phyloP scores from a whole-genome alignment of 208 protist genomes.

The Acanthamoeba sp. region DNA sequence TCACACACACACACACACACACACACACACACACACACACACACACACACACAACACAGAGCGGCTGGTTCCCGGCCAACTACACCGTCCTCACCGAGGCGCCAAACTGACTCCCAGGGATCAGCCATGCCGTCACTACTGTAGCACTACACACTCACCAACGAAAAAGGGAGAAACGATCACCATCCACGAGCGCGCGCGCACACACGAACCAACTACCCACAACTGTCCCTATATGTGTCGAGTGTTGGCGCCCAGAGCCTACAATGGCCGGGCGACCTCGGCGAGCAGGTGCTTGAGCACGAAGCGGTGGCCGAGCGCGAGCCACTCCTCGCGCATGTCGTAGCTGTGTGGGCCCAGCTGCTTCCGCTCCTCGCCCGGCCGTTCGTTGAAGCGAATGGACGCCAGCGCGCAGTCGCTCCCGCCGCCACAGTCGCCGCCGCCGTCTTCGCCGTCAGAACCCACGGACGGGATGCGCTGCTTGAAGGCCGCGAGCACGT shows the following conservation, averaged over 20 bases:
- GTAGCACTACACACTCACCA: no score
- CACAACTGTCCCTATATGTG: no score
- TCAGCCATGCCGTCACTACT: no score
- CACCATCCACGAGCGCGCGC: no score
- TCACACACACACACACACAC: no score
- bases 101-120: background rate
- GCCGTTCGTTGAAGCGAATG: constrained; percentile 18
- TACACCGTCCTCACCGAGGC: background rate
- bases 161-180: no score
- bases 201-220: no score
- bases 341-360: background rate
- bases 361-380: background rate
- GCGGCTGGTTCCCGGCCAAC: background rate
- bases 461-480: background rate
- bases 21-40: no score
- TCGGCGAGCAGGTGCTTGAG: constrained; percentile 20
- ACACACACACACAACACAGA: background rate
- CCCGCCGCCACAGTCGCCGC: no score
- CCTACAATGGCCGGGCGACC: no score
- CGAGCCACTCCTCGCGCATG: constrained; percentile 60
- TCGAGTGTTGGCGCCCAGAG: no score
- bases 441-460: no score
- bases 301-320: background rate
- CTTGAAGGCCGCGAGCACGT: background rate
- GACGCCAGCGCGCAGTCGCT: background rate